Evolutionary conservation across 345 rosid genomes (phyloP), one percentile per base, ranked within the genome.

Genomic region (Camelina neglecta): DNA sequence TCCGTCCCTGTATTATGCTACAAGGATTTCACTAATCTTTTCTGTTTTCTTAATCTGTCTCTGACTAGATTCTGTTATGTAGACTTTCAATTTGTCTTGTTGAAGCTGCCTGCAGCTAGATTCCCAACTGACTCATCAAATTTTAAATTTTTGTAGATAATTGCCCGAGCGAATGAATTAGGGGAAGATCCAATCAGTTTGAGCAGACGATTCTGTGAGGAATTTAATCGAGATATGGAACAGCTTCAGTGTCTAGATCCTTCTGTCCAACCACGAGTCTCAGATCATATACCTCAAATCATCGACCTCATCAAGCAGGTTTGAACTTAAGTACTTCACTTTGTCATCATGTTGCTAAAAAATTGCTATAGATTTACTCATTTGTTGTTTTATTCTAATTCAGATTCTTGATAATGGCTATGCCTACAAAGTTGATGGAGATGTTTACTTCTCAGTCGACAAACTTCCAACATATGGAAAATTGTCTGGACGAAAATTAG

Each of bases 241-340:
- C 78, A 76, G 75, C 97, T 95, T 72, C 87, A 83, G 51, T 95
- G 99, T 83, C 65, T 95, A 67, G 82, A 87, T 26, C 97, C 99
- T 69, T 89, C 93, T 60, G 84, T 84, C 33, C 89, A 95, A 65
- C 99, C 99, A 4, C 84, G 93, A 2, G 99, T 92, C 42, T 95
- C 99, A 0, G 91, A 90, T 83, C 99, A 95, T 79, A 88, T 92
- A 84, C 86, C 92, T 66, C 97, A 95, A 53, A 95, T 95, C 66
- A 80, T 92, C 20, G 85, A 92, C 78, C 81, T 95, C 87, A 95
- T 95, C 81, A 86, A 89, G 65, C 92, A 88, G 97, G 96, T 94
- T 71, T 62, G 8, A 42, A 60, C 44, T 39, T 61, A 35, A 11
- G 24, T 38, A 56, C 72, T 45, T 74, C 36, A 26, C 50, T 5